These are phyloP conservation scores for Neopestalotiopsis sp. DNA, from an alignment of 2,329 filamentous ascomycete species.

Conservation along the genomic window DNA sequence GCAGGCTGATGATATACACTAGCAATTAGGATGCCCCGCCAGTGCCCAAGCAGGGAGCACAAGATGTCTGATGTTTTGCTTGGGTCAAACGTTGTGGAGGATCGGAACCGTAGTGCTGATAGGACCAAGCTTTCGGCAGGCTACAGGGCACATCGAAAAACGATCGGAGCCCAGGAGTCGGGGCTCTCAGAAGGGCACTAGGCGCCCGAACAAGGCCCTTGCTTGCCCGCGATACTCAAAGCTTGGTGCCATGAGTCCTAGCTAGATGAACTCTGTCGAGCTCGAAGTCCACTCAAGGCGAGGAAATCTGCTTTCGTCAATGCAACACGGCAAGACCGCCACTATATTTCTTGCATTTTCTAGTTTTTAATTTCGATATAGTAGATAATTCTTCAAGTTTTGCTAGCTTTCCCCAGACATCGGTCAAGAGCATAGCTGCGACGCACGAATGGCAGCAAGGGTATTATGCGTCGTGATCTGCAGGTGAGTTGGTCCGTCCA, in stretches of 20 bases:
- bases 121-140: neutral
- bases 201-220: neutral
- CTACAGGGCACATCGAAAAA: neutral
- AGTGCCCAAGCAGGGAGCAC: slow-evolving; percentile 4
- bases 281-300: neutral
- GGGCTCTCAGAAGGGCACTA: neutral
- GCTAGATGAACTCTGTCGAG: neutral
- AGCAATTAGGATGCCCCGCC: neutral
- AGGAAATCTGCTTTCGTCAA: neutral
- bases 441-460: neutral
- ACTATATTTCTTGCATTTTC: neutral
- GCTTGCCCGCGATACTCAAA: neutral
- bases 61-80: neutral
- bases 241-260: neutral
- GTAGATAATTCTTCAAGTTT: neutral
- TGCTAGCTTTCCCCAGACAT: neutral
- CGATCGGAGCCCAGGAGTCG: neutral
- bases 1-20: neutral
- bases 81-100: neutral
- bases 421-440: neutral
- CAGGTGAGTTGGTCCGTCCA: neutral
- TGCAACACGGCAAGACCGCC: neutral
- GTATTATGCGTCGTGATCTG: neutral
- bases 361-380: neutral
- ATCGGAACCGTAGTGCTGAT: neutral